Conservation (phyloP, 768 basidiomycete genomes). For the Russula ochroleuca region DNA sequence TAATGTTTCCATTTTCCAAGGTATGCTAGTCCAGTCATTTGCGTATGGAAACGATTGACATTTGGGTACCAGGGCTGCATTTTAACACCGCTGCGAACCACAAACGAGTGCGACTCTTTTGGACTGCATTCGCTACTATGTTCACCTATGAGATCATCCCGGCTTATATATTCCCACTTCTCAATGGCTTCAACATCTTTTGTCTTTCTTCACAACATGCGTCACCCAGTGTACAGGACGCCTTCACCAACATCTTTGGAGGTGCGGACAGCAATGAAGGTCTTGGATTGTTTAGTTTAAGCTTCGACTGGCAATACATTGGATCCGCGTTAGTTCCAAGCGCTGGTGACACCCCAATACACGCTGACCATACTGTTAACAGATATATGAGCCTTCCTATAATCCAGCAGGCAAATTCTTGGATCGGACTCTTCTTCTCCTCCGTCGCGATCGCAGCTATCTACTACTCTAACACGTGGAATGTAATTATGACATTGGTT, state of each 20-base stretch:
- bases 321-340: conserved; percentile 37
- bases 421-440: conserved; percentile 51
- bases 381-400: conserved; percentile 51
- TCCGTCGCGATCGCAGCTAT: conserved; percentile 52
- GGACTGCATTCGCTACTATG: conserved; percentile 48
- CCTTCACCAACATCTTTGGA: conserved; percentile 63
- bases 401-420: conserved; percentile 56
- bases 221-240: conserved; percentile 40
- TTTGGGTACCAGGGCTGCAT: conserved; percentile 44
- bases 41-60: conserved; percentile 25
- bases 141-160: conserved; percentile 52
- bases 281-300: conserved; percentile 53
- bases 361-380: neutral
- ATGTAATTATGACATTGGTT: conserved; percentile 35
- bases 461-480: conserved; percentile 62
- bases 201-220: conserved; percentile 55
- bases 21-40: conserved; percentile 30
- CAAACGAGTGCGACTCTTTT: conserved; percentile 52
- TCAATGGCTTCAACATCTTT: conserved; percentile 57
- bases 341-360: neutral
- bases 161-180: conserved; percentile 57
- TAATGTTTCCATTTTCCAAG: conserved; percentile 57
- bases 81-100: conserved; percentile 42
- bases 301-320: conserved; percentile 70
- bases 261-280: conserved; percentile 66